These are phyloP conservation scores for Papiliotrema flavescens DNA, from an alignment of 1,284 basidiomycete genomes.

Conservation along the genomic window DNA sequence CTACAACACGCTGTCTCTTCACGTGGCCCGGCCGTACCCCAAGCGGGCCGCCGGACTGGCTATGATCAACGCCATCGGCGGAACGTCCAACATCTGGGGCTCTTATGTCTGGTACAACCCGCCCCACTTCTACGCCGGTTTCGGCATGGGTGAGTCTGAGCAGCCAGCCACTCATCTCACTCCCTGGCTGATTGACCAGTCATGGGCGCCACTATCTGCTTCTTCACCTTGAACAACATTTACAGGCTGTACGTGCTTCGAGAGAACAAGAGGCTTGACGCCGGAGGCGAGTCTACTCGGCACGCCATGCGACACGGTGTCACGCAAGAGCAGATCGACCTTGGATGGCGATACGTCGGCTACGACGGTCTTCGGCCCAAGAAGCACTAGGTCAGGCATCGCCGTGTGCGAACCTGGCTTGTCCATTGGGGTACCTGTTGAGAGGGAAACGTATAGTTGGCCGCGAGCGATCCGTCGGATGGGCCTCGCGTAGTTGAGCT, in stretches of 20 bases:
- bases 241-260: constrained; percentile 29
- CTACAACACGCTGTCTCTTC: constrained; percentile 29
- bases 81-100: constrained; percentile 27
- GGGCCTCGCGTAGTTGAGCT: too few relatives aligned
- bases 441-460: too few relatives aligned
- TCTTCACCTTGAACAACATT: constrained; percentile 19
- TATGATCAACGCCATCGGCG: constrained; percentile 32
- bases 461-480: too few relatives aligned
- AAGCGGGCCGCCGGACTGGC: constrained; percentile 34
- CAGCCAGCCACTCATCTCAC: too few relatives aligned
- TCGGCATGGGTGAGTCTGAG: constrained; percentile 19
- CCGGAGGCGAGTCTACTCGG: constrained; percentile 11
- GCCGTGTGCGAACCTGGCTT: too few relatives aligned
- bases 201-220: constrained; percentile 12
- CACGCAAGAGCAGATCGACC: constrained; percentile 21
- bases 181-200: too few relatives aligned
- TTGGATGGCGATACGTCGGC: constrained; percentile 24
- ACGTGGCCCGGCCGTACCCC: constrained; percentile 25
- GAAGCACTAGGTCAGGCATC: too few relatives aligned
- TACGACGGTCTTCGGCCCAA: constrained; percentile 13
- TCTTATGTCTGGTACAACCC: constrained; percentile 19
- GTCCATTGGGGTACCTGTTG: too few relatives aligned
- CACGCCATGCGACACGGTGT: constrained; percentile 15
- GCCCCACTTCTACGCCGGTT: constrained; percentile 24
- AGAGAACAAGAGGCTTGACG: constrained; percentile 31